These are phyloP conservation scores for Persicaria tinctoria DNA, from an alignment of 148 eudicot species.

Conservation along the genomic window DNA sequence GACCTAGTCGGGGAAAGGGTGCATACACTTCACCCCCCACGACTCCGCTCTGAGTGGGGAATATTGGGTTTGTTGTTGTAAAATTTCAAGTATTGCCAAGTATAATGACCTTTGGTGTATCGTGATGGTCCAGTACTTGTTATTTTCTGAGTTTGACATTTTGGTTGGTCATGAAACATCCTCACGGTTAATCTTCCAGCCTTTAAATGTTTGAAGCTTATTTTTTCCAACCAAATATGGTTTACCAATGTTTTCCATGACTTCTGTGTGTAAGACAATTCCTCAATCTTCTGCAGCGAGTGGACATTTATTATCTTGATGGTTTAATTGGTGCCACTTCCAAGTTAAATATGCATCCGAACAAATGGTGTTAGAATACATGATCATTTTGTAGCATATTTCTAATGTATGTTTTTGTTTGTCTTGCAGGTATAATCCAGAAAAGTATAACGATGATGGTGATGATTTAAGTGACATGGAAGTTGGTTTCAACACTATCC, in stretches of 20 bases:
- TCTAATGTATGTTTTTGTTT: background rate
- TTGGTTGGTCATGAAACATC: background rate
- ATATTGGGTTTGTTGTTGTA: too few species aligned
- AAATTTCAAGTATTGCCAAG: background rate
- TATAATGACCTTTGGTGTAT: background rate
- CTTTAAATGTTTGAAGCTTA: background rate
- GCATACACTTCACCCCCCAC: too few species aligned
- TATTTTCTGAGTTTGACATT: background rate
- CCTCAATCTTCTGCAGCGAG: background rate
- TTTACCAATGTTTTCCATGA: background rate
- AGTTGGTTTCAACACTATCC: slow-evolving; percentile 46
- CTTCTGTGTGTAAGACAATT: background rate
- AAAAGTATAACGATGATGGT: slow-evolving; percentile 25
- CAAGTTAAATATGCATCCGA: background rate
- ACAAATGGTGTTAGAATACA: background rate
- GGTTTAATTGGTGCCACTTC: background rate
- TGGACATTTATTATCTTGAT: background rate
- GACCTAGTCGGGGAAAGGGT: too few species aligned
- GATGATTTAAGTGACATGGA: slow-evolving; percentile 63
- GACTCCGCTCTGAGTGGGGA: too few species aligned
- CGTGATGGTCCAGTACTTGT: background rate
- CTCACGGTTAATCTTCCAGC: background rate
- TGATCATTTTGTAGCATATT: background rate
- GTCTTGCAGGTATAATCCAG: slow-evolving; percentile 47
- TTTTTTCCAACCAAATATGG: background rate